Evolutionary conservation across 371 early-diverging fungal species (phyloP).

Genomic region (Rhizomucor pusillus): DNA sequence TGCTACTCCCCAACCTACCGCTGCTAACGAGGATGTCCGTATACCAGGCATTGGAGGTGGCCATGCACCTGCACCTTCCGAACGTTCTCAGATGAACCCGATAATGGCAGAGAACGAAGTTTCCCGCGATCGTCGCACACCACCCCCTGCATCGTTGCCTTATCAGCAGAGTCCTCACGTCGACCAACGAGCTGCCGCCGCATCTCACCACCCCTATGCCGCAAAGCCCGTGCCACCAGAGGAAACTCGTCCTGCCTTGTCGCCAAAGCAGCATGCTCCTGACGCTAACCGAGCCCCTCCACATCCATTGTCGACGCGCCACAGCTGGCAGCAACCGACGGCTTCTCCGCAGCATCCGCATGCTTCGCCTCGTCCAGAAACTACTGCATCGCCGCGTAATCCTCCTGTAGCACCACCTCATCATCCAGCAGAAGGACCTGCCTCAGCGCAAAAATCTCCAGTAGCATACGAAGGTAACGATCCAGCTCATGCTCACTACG

Average conservation of each 20-base stretch:
- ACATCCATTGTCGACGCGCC: too few species aligned
- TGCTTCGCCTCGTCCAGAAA: conserved; percentile 7
- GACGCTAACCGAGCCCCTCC: background rate
- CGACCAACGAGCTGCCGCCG: conserved; percentile 8
- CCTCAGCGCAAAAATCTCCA: background rate
- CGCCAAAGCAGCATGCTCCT: conserved; percentile 18
- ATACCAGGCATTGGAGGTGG: conserved; percentile 48
- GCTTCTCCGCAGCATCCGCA: background rate
- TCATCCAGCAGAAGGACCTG: conserved; percentile 1
- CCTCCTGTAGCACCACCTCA: conserved; percentile 5
- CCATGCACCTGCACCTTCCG: conserved; percentile 48
- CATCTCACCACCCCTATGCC: conserved; percentile 8
- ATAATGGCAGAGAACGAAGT: conserved; percentile 34
- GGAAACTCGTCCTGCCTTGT: conserved; percentile 26
- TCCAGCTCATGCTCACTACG: too few species aligned
- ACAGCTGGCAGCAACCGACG: too few species aligned
- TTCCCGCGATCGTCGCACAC: conserved; percentile 14
- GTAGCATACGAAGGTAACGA: too few species aligned
- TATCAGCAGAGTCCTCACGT: conserved; percentile 9
- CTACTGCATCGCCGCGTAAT: too few species aligned
- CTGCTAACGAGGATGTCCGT: conserved; percentile 38
- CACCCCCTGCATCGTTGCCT: conserved; percentile 16
- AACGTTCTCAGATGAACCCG: conserved; percentile 54
- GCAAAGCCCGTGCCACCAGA: background rate
- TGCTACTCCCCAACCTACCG: conserved; percentile 5